Conservation (phyloP, 257 asterid species). For the Capsicum chinense region DNA sequence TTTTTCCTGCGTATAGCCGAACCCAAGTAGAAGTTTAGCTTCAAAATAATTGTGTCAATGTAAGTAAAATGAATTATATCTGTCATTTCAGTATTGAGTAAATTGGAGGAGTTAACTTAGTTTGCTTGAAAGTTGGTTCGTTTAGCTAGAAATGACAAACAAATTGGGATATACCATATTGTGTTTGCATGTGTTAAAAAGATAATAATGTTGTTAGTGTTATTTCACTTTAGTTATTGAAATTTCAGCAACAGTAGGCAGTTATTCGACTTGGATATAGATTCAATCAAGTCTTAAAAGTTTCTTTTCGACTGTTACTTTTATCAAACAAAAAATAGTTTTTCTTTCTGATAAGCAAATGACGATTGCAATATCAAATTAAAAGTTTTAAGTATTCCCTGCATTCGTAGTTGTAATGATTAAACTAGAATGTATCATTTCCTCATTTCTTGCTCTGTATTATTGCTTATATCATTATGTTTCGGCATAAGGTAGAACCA, state of each 20-base stretch:
- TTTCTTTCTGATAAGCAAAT: not conserved
- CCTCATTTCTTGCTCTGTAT: slow-evolving; percentile 17
- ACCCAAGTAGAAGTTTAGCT: not conserved
- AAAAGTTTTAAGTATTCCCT: not conserved
- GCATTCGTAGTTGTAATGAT: not conserved
- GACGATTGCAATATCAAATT: not conserved
- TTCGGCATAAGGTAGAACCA: slow-evolving; percentile 95
- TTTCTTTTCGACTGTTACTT: no score
- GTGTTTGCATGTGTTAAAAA: not conserved
- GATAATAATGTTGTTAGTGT: not conserved
- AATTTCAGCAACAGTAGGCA: not conserved
- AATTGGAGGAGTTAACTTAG: not conserved
- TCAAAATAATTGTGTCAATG: not conserved
- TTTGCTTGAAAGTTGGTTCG: not conserved
- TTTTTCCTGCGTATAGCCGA: not conserved
- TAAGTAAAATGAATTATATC: not conserved
- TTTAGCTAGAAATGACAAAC: not conserved
- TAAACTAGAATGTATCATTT: not conserved
- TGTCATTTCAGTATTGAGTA: not conserved
- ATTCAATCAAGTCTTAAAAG: not conserved
- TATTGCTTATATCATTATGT: slow-evolving; percentile 42
- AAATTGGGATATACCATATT: not conserved
- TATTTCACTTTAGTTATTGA: not conserved
- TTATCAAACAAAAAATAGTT: not conserved
- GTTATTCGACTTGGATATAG: not conserved